Conservation (phyloP, 257 asterid species). For the Hygrophila difformis region DNA sequence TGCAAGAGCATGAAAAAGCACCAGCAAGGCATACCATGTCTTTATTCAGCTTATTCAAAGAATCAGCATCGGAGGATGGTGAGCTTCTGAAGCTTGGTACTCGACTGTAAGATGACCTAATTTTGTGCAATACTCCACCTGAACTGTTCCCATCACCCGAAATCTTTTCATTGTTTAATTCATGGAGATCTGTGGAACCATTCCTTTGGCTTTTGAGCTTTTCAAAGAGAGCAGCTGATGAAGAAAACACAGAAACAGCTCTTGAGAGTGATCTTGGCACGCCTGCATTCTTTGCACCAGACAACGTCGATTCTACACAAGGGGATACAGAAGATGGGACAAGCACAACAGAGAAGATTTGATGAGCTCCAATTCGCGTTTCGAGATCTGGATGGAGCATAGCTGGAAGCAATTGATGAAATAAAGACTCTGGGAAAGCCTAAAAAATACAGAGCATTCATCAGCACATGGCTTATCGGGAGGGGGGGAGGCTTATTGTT, state of each 20-base stretch:
- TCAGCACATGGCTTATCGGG: constrained; percentile 1
- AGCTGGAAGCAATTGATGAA: constrained; percentile 91
- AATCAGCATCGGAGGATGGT: constrained; percentile 33
- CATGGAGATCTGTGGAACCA: constrained; percentile 27
- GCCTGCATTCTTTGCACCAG: constrained; percentile 33
- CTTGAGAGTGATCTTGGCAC: constrained; percentile 86
- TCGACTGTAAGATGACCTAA: constrained; percentile 66
- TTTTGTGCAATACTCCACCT: constrained; percentile 54
- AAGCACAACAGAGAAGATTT: constrained; percentile 91
- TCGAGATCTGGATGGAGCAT: constrained; percentile 96
- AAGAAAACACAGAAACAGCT: constrained; percentile 94
- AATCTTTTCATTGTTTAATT: constrained; percentile 21
- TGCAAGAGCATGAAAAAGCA: neutral
- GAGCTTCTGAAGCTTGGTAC: constrained; percentile 51
- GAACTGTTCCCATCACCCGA: constrained; percentile 30
- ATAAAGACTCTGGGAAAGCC: constrained; percentile 96
- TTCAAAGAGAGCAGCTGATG: constrained; percentile 90
- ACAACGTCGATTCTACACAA: constrained; percentile 24
- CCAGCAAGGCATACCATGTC: constrained; percentile 39
- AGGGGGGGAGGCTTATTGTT: neutral
- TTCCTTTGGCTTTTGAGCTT: constrained; percentile 57
- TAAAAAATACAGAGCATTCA: constrained; percentile 16
- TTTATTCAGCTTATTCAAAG: constrained; percentile 29
- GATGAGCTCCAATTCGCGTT: constrained; percentile 95
- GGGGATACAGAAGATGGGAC: constrained; percentile 92